Percentiles rank a stretch among this genome's conserved stretches.
These are phyloP conservation scores for Fallopia convolvulus DNA, from an alignment of 148 eudicot genomes.

Conservation along the genomic window DNA sequence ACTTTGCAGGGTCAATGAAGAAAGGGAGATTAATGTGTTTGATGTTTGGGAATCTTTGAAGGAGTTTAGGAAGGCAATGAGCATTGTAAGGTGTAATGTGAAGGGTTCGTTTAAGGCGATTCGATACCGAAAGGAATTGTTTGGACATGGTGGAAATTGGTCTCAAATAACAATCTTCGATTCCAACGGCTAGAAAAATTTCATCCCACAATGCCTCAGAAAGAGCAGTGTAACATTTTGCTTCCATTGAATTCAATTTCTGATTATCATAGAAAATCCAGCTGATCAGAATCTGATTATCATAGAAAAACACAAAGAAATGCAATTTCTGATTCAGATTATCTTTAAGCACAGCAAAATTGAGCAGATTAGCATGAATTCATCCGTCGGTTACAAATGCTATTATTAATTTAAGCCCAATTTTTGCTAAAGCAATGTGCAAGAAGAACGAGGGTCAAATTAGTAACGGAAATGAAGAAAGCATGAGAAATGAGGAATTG, in stretches of 20 bases:
- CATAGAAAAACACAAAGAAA: neutral
- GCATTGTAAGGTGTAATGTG: neutral
- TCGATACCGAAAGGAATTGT: neutral
- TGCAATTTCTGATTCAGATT: neutral
- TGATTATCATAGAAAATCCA: neutral
- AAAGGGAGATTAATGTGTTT: conserved; percentile 6
- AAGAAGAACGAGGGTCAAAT: too few species aligned
- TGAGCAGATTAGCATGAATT: neutral
- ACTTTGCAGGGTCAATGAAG: neutral
- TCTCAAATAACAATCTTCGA: neutral
- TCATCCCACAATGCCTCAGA: conserved; percentile 7
- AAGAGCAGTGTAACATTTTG: neutral
- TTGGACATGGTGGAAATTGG: conserved; percentile 1
- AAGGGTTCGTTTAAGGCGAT: neutral
- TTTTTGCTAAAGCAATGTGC: neutral
- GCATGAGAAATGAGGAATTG: neutral
- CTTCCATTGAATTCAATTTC: neutral
- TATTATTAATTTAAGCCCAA: neutral
- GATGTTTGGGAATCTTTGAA: neutral
- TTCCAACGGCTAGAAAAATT: neutral
- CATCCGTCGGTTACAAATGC: neutral
- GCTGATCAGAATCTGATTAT: too few species aligned
- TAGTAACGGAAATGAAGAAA: neutral
- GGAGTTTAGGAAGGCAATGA: neutral
- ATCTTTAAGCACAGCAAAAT: neutral